phyloP scores from a whole-genome alignment of 2,329 filamentous ascomycete species.

The Phyllosticta citriasiana region DNA sequence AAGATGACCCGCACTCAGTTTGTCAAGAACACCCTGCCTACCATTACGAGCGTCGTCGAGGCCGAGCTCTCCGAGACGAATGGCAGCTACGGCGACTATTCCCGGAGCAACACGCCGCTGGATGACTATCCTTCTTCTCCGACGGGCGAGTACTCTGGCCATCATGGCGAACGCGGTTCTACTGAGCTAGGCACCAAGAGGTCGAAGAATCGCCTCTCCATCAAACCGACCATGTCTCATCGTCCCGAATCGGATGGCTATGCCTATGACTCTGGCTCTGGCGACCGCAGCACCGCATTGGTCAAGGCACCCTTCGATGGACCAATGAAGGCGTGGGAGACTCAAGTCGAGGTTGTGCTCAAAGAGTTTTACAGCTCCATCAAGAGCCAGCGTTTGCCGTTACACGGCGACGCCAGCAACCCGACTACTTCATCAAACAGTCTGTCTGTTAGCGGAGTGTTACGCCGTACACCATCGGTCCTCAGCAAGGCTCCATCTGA shows the following conservation, averaged over 20 bases:
- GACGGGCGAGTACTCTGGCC: background rate
- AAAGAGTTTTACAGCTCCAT: slow-evolving; percentile 91
- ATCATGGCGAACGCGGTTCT: background rate
- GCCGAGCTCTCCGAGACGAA: slow-evolving; percentile 25
- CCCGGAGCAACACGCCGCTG: background rate
- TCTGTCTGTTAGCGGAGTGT: slow-evolving; percentile 59
- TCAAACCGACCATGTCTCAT: slow-evolving; percentile 3
- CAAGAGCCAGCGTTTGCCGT: slow-evolving; percentile 71
- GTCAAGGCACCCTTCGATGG: slow-evolving; percentile 71
- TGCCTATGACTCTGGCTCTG: slow-evolving; percentile 24
- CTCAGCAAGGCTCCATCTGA: slow-evolving; percentile 91
- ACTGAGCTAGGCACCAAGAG: slow-evolving; percentile 13
- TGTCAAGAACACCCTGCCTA: slow-evolving; percentile 90
- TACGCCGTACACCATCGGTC: slow-evolving; percentile 81
- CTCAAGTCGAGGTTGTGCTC: slow-evolving; percentile 78
- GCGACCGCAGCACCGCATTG: slow-evolving; percentile 60
- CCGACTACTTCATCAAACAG: slow-evolving; percentile 40
- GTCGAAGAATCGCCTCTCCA: slow-evolving; percentile 18
- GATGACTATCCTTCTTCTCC: slow-evolving; percentile 7
- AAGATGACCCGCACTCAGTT: slow-evolving; percentile 96
- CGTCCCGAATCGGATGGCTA: slow-evolving; percentile 26
- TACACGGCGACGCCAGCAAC: slow-evolving; percentile 58
- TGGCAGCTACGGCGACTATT: slow-evolving; percentile 14
- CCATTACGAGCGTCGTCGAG: slow-evolving; percentile 67
- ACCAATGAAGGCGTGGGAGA: slow-evolving; percentile 70